Evolutionary conservation across 2,329 filamentous ascomycete genomes (phyloP).

Genomic region (Aspergillus udagawae): DNA sequence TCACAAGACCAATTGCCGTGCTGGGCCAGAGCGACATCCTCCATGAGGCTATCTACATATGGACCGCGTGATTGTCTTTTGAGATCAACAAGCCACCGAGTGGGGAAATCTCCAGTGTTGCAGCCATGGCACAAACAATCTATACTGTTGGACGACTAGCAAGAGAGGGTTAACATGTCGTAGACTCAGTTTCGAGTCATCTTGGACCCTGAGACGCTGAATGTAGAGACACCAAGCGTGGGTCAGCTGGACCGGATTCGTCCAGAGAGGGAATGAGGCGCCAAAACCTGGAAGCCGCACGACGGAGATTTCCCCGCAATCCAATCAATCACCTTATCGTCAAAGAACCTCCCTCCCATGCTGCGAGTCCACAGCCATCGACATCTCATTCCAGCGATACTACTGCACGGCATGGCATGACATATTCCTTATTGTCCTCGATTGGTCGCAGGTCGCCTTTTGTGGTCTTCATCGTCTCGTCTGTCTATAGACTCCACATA

Average conservation of each 20-base stretch:
- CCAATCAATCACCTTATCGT: background rate
- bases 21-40: background rate
- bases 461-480: background rate
- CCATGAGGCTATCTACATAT: background rate
- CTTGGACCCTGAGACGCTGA: background rate
- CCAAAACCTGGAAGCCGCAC: background rate
- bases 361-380: background rate
- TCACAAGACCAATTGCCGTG: background rate
- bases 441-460: constrained; percentile 5
- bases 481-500: constrained; percentile 1
- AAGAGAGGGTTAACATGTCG: background rate
- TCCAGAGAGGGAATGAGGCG: background rate
- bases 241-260: background rate
- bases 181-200: background rate
- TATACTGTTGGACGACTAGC: background rate
- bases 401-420: constrained; percentile 6
- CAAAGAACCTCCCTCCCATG: background rate
- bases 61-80: background rate
- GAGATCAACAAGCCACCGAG: background rate
- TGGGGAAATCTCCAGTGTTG: background rate
- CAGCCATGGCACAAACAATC: too few species aligned
- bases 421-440: background rate
- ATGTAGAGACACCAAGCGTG: background rate
- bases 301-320: background rate
- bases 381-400: background rate